Conservation (phyloP, 129 eudicot genomes). For the Oenanthe sinensis region DNA sequence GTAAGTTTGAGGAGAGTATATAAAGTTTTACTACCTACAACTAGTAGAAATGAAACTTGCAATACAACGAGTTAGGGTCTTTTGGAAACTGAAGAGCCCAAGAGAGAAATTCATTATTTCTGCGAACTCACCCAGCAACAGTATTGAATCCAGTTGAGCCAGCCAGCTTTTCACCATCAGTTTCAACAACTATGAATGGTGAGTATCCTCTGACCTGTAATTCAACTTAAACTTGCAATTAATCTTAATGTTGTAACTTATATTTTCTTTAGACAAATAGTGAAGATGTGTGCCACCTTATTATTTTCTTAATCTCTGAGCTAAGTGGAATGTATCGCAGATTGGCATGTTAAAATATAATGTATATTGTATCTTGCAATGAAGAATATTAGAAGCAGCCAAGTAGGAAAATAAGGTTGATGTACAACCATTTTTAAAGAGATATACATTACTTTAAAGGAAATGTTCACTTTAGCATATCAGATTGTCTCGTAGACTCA, state of each 20-base stretch:
- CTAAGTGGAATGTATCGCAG: neutral
- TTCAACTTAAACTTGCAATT: slow-evolving; percentile 10
- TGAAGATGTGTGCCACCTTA: neutral
- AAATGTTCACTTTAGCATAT: neutral
- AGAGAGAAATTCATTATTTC: neutral
- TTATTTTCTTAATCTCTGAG: neutral
- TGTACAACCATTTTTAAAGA: neutral
- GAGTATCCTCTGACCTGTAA: slow-evolving; percentile 67
- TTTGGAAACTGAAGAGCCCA: neutral
- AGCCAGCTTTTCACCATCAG: slow-evolving; percentile 66
- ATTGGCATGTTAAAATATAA: neutral
- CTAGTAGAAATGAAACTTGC: neutral
- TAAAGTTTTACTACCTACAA: neutral
- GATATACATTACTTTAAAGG: neutral
- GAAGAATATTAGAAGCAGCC: neutral
- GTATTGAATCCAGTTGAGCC: slow-evolving; percentile 67
- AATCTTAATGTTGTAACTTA: neutral
- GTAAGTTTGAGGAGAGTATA: neutral
- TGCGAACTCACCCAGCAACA: slow-evolving; percentile 63
- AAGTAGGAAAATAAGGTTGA: neutral
- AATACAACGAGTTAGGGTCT: neutral
- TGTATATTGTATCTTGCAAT: neutral
- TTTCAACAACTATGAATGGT: slow-evolving; percentile 76
- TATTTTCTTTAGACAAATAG: neutral
- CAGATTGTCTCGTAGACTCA: neutral